Percentiles rank a stretch among this genome's conserved stretches.
phyloP scores from a whole-genome alignment of 1,139 yeast genomes.

The Candida buenavistaensis region DNA sequence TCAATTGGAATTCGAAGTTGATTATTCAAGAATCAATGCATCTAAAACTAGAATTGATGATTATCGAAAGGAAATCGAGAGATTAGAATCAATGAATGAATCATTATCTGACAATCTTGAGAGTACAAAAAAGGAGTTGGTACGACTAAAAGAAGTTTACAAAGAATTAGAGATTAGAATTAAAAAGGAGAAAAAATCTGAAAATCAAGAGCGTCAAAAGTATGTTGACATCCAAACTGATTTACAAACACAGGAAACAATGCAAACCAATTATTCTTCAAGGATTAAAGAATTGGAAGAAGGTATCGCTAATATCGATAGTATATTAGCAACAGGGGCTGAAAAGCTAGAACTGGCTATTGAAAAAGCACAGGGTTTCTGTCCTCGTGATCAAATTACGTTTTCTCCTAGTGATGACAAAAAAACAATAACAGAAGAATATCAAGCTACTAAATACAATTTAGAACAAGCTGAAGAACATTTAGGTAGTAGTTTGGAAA shows the following conservation, averaged over 20 bases:
- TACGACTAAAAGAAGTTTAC: conserved; percentile 11
- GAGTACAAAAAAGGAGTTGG: conserved; percentile 7
- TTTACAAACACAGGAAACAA: conserved; percentile 9
- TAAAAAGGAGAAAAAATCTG: too few relatives aligned
- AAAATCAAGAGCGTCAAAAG: too few relatives aligned
- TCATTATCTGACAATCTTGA: conserved; percentile 28
- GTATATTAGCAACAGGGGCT: conserved; percentile 18
- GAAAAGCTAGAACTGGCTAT: conserved; percentile 21
- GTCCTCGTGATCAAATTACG: conserved; percentile 29
- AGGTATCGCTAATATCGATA: conserved; percentile 13
- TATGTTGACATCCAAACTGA: conserved; percentile 16
- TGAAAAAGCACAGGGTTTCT: conserved; percentile 31
- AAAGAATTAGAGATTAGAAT: too few relatives aligned
- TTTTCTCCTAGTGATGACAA: conserved; percentile 34
- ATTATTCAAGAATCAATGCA: conserved; percentile 31
- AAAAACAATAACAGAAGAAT: conserved; percentile 38
- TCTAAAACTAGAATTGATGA: conserved; percentile 33
- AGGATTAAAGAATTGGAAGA: conserved; percentile 10
- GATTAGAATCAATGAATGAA: conserved; percentile 27
- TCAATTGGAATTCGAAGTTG: conserved; percentile 36
- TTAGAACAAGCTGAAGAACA: conserved; percentile 38
- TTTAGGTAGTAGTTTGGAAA: conserved; percentile 38
- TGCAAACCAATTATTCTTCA: conserved; percentile 16
- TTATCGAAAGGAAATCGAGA: conserved; percentile 24
- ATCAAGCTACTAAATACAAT: conserved; percentile 29